phyloP scores from a whole-genome alignment of 306 rosid genomes.

The Sicyos baderoa region DNA sequence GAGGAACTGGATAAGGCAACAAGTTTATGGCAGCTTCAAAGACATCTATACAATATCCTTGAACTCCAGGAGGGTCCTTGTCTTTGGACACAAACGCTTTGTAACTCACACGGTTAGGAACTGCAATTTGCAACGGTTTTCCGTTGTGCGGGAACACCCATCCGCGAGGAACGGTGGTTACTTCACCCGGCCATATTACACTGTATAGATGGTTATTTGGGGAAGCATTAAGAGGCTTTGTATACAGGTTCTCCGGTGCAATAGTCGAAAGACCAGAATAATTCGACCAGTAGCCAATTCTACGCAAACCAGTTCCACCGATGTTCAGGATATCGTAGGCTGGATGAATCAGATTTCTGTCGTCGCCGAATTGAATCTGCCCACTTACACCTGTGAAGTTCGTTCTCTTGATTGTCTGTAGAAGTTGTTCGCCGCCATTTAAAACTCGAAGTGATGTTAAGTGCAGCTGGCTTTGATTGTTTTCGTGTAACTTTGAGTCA shows the following conservation, averaged over 20 bases:
- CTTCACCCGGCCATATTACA: conserved; percentile 86
- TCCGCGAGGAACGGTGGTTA: conserved; percentile 42
- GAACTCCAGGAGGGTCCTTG: conserved; percentile 54
- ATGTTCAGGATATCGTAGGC: conserved; percentile 67
- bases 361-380: conserved; percentile 46
- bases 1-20: conserved; percentile 75
- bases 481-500: conserved; percentile 51
- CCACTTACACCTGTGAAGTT: conserved; percentile 74
- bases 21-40: conserved; percentile 75
- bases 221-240: conserved; percentile 28
- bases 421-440: conserved; percentile 48
- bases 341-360: conserved; percentile 50
- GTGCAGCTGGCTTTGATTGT: conserved; percentile 45
- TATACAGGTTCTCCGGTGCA: conserved; percentile 48
- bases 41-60: conserved; percentile 67
- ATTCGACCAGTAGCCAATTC: conserved; percentile 74
- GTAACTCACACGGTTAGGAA: conserved; percentile 63
- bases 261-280: conserved; percentile 47
- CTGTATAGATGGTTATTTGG: conserved; percentile 36
- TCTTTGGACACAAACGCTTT: conserved; percentile 50
- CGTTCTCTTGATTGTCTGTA: conserved; percentile 40
- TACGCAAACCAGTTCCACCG: conserved; percentile 49
- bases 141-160: conserved; percentile 96
- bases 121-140: conserved; percentile 64
- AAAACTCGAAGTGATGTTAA: conserved; percentile 56